Evolutionary conservation across 306 rosid genomes (phyloP), one percentile per base, ranked within the genome.

Genomic region (Malus sylvestris): DNA sequence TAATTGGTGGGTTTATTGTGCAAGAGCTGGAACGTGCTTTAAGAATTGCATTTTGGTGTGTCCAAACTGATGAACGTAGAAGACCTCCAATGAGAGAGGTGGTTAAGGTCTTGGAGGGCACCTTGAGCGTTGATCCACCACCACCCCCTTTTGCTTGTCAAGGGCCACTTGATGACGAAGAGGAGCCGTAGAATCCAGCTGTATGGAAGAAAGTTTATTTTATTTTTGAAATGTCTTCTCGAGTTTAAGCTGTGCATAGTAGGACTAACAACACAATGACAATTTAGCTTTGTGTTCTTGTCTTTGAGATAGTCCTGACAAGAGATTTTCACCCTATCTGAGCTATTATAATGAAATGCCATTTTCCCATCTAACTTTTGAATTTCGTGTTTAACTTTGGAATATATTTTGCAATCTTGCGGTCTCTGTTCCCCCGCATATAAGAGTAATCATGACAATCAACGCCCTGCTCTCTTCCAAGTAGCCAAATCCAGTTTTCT

Each of bases 11-110:
- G 78, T 68, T 40, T 40, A 79, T 73, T 65, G 61, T 19, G 16
- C 86, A 84, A 30, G 91, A 88, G 80, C 87, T 93, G 1, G 96
- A 90, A 53, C 83, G 93, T 27, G 77, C 81, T 10, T 72, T 93
- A 68, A 86, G 96, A 73, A 87, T 89, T 23, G 91, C 92, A 32
- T 93, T 93, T 73, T 93, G 97, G 97, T 93, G 97, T 81, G 58
- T 93, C 65, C 97, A 93, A 80, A 44, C 14, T 45, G 88, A 90
- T n/a, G 91, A 87, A 71, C 79, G 77, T 1, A 69, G 71, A 74
- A 83, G 96, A 78, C 97, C 93, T 60, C 76, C 92, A 0, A 90
- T 92, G 97, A 84, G 81, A 33, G 96, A 93, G 83, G 90, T 93
- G 68, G 91, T 86, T 73, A 88, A 88, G 89, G 90, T 93, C 32